Percentiles rank a stretch among this genome's conserved stretches.
These are phyloP conservation scores for Cenococcum geophilum DNA, from an alignment of 495 filamentous ascomycete species.

Conservation along the genomic window DNA sequence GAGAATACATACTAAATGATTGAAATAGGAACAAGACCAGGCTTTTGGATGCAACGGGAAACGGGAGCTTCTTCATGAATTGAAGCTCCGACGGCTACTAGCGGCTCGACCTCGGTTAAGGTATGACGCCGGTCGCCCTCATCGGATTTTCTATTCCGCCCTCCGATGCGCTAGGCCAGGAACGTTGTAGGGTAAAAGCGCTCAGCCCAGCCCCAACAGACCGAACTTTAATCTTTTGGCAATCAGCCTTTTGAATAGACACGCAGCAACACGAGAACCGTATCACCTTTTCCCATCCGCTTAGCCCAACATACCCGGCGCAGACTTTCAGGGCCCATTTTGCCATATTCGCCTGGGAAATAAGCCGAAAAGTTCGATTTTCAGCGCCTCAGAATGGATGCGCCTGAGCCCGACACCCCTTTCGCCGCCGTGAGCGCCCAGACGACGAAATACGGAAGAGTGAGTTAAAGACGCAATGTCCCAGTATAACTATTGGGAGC, in stretches of 20 bases:
- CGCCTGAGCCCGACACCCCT: constrained; percentile 73
- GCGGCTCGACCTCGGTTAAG: constrained; percentile 24
- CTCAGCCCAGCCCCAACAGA: background rate
- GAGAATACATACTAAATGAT: constrained; percentile 13
- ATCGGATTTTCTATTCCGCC: background rate
- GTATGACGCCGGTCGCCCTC: constrained; percentile 10
- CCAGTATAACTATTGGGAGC: background rate
- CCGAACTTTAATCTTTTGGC: background rate
- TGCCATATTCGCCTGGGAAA: background rate
- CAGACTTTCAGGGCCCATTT: background rate
- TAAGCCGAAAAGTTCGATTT: background rate
- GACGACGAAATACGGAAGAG: constrained; percentile 64
- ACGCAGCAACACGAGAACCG: background rate
- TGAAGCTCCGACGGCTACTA: constrained; percentile 8
- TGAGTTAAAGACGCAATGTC: constrained; percentile 39
- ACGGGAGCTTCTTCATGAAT: background rate
- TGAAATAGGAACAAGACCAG: background rate
- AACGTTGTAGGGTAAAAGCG: background rate
- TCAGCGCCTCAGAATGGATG: constrained; percentile 55
- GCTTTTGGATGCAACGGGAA: background rate
- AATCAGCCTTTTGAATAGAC: background rate
- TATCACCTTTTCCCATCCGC: background rate
- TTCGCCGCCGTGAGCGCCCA: constrained; percentile 80
- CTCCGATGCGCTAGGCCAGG: background rate
- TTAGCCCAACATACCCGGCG: background rate